phyloP scores from a whole-genome alignment of 2,329 filamentous ascomycete species.

The Fusarium albidum region DNA sequence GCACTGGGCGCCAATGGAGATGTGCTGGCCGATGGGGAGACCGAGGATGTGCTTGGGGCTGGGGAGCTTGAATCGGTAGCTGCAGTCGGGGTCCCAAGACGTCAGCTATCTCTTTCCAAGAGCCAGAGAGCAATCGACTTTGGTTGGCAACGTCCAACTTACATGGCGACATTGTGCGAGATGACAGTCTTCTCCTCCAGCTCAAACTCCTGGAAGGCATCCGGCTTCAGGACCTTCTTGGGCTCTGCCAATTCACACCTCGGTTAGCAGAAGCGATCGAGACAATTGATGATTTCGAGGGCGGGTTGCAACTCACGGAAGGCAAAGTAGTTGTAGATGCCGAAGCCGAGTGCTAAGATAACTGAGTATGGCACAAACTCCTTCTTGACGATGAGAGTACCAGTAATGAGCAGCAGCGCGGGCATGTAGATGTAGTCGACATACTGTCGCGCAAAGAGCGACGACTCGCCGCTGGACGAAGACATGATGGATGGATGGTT shows the following conservation, averaged over 20 bases:
- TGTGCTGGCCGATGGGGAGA: slow-evolving; percentile 98
- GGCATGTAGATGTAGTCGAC: slow-evolving; percentile 86
- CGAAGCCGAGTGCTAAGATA: slow-evolving; percentile 70
- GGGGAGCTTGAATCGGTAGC: slow-evolving; percentile 93
- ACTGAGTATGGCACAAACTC: slow-evolving; percentile 79
- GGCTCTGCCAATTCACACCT: slow-evolving; percentile 62
- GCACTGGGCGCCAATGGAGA: slow-evolving; percentile 87
- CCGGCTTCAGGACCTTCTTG: slow-evolving; percentile 85
- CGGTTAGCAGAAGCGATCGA: slow-evolving; percentile 19
- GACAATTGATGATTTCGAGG: slow-evolving; percentile 1
- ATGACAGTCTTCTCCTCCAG: slow-evolving; percentile 94
- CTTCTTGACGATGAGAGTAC: slow-evolving; percentile 78
- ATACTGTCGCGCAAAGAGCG: slow-evolving; percentile 65
- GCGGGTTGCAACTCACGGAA: slow-evolving; percentile 70
- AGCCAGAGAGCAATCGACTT: slow-evolving; percentile 9
- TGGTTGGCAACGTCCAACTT: slow-evolving; percentile 43
- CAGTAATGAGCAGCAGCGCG: slow-evolving; percentile 78
- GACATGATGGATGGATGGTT: slow-evolving; percentile 29
- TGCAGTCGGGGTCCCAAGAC: slow-evolving; percentile 43
- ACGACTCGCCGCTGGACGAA: slow-evolving; percentile 38
- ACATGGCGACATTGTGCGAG: slow-evolving; percentile 98
- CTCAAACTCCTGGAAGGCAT: slow-evolving; percentile 89
- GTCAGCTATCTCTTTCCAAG: slow-evolving; percentile 1
- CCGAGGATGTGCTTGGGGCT: slow-evolving; percentile 82
- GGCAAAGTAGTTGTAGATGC: slow-evolving; percentile 74